Percentiles rank a stretch among this genome's conserved stretches.
These are phyloP conservation scores for Dactylellina haptotyla DNA, from an alignment of 2,329 filamentous ascomycete species.

Conservation along the genomic window DNA sequence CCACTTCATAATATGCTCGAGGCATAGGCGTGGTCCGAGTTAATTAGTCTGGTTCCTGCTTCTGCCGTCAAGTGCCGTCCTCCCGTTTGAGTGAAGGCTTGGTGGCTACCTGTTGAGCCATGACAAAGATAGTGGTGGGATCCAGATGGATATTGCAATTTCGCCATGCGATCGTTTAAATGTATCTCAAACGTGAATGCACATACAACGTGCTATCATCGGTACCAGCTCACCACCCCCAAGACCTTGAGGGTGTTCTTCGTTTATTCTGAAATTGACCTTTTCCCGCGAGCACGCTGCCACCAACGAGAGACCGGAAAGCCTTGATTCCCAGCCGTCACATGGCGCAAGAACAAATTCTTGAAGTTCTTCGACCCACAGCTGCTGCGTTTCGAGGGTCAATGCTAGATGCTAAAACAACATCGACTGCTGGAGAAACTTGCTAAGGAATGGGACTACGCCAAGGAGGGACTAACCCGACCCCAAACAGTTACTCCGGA, in stretches of 20 bases:
- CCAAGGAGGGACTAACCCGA: slow-evolving; percentile 34
- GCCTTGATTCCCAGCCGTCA: not conserved
- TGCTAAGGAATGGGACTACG: slow-evolving; percentile 11
- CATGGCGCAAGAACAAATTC: not conserved
- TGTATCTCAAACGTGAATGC: slow-evolving; percentile 29
- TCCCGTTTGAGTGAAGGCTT: slow-evolving; percentile 27
- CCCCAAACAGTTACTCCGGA: slow-evolving; percentile 52
- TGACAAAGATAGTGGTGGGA: slow-evolving; percentile 26
- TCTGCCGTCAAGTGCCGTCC: slow-evolving; percentile 33
- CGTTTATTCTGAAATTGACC: slow-evolving; percentile 9
- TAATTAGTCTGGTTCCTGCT: slow-evolving; percentile 42
- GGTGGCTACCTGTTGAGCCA: slow-evolving; percentile 22
- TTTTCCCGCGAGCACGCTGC: not conserved
- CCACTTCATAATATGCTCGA: slow-evolving; percentile 34
- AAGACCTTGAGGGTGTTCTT: slow-evolving; percentile 13
- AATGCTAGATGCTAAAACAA: slow-evolving; percentile 22
- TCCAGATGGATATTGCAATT: slow-evolving; percentile 39
- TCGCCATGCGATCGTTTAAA: slow-evolving; percentile 47
- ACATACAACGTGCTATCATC: slow-evolving; percentile 41
- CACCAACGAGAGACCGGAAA: not conserved
- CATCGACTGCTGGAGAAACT: slow-evolving; percentile 17
- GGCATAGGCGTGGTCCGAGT: slow-evolving; percentile 33
- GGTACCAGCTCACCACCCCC: slow-evolving; percentile 17
- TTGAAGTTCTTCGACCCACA: slow-evolving; percentile 7
- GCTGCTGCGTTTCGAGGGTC: slow-evolving; percentile 15